Conservation (phyloP, 495 filamentous ascomycete species). For the Hypoxylon crocopeplum region DNA sequence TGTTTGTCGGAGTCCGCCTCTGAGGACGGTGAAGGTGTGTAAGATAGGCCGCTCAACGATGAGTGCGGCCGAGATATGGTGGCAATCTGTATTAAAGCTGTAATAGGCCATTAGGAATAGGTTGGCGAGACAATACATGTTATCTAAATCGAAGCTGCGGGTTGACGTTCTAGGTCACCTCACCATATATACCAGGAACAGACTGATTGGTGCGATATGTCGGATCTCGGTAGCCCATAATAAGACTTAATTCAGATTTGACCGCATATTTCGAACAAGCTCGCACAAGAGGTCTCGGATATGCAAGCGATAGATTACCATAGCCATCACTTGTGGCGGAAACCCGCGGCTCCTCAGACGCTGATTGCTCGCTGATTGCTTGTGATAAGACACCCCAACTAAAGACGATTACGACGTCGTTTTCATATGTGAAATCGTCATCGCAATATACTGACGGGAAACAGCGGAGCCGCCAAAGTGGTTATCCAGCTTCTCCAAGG, state of each 20-base stretch:
- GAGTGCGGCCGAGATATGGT: conserved; percentile 13
- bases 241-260: conserved; percentile 29
- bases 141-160: conserved; percentile 24
- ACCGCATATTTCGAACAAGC: conserved; percentile 13
- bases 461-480: not conserved
- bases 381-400: conserved; percentile 24
- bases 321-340: conserved; percentile 15
- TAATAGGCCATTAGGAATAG: conserved; percentile 13
- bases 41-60: conserved; percentile 2
- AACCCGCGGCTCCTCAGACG: conserved; percentile 24
- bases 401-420: conserved; percentile 12
- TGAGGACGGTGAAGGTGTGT: conserved; percentile 5
- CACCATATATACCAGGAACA: conserved; percentile 17
- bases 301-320: conserved; percentile 29
- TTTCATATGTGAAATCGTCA: conserved; percentile 19
- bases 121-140: conserved; percentile 26
- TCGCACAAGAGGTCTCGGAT: conserved; percentile 28
- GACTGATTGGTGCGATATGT: conserved; percentile 35
- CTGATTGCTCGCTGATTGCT: not conserved
- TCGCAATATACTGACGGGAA: conserved; percentile 20
- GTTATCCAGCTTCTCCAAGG: not conserved
- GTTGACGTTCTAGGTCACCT: conserved; percentile 32
- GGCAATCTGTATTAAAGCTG: conserved; percentile 32
- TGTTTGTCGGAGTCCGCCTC: conserved; percentile 1
- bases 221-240: conserved; percentile 34